Evolutionary conservation across 2,329 filamentous ascomycete genomes (phyloP).

Genomic region (Zymoseptoria crescenta): DNA sequence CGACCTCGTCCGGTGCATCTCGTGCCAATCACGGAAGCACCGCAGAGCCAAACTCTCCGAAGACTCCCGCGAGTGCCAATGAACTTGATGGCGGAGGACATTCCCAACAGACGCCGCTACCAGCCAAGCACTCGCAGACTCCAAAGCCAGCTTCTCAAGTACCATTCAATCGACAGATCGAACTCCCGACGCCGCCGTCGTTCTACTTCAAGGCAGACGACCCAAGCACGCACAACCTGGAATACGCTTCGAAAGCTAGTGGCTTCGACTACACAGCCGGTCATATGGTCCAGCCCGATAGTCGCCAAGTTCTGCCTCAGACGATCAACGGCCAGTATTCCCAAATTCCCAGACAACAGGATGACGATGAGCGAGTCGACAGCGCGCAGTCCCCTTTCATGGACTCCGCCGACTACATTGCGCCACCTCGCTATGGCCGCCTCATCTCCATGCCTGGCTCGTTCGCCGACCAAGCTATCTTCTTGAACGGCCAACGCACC

Average conservation of each 20-base stretch:
- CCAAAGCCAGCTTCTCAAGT: slow-evolving; percentile 19
- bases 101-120: slow-evolving; percentile 7
- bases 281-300: slow-evolving; percentile 12
- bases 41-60: slow-evolving; percentile 24
- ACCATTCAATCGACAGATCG: slow-evolving; percentile 37
- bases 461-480: slow-evolving; percentile 54
- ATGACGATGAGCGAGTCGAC: slow-evolving; percentile 17
- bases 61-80: slow-evolving; percentile 16
- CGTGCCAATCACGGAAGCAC: slow-evolving; percentile 30
- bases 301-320: not conserved
- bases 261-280: slow-evolving; percentile 35
- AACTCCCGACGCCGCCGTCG: slow-evolving; percentile 36
- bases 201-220: slow-evolving; percentile 39
- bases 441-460: slow-evolving; percentile 61
- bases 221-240: slow-evolving; percentile 38
- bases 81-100: slow-evolving; percentile 5
- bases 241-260: slow-evolving; percentile 40
- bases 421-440: slow-evolving; percentile 49
- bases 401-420: not conserved
- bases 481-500: slow-evolving; percentile 58
- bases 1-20: slow-evolving; percentile 30
- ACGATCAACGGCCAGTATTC: not conserved
- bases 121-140: slow-evolving; percentile 17
- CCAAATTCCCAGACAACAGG: slow-evolving; percentile 1
- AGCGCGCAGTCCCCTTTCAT: slow-evolving; percentile 17